A percentile compares a stretch with the other conserved stretches of the same genome.
phyloP scores from a whole-genome alignment of 148 eudicot genomes.

The Persicaria tinctoria region DNA sequence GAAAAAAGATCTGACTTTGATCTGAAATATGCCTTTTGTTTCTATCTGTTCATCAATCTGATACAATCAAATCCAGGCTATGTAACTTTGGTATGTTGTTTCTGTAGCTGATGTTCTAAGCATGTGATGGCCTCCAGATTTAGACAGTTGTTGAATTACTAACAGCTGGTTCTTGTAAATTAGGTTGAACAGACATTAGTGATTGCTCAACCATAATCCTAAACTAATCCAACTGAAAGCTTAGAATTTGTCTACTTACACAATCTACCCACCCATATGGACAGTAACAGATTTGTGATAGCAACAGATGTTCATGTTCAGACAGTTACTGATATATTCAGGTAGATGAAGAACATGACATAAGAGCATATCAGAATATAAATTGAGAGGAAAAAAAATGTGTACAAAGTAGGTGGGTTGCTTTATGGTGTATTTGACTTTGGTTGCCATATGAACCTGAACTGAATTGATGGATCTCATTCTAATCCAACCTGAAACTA shows the following conservation, averaged over 20 bases:
- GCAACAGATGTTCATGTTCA: background rate
- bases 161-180: background rate
- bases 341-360: background rate
- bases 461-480: background rate
- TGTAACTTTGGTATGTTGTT: background rate
- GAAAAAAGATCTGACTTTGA: background rate
- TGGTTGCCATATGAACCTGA: too few relatives aligned
- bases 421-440: too few relatives aligned
- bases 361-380: background rate
- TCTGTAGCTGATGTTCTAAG: background rate
- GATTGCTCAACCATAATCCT: background rate
- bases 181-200: background rate
- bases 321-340: background rate
- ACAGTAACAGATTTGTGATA: background rate
- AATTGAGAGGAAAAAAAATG: too few relatives aligned
- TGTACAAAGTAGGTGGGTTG: too few relatives aligned
- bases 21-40: background rate
- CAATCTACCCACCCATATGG: background rate
- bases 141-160: background rate
- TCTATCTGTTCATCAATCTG: background rate
- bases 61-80: background rate
- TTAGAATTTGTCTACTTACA: too few relatives aligned
- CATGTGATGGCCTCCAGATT: background rate
- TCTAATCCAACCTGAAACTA: background rate
- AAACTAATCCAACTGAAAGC: background rate